Evolutionary conservation across 2,329 filamentous ascomycete genomes (phyloP), one percentile per base, ranked within the genome.

Genomic region (Fusarium sp.): DNA sequence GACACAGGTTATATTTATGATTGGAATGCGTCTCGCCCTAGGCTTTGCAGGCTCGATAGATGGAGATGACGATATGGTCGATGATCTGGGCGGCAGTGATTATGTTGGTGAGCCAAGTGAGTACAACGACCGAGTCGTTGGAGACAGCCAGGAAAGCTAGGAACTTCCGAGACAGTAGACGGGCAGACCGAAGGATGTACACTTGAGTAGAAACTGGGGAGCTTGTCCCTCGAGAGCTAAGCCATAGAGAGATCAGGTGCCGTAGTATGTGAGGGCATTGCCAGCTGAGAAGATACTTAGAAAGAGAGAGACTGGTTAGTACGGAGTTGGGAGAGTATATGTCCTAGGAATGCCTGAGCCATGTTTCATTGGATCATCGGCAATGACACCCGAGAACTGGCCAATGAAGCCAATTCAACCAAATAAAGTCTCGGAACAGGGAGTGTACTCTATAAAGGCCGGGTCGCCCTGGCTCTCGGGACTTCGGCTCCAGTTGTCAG

Each of bases 31-130:
- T 19, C 2, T 19, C 19, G 6, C 42, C 42, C 15, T 48, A 36
- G n/a, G 51, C 51, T n/a, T 44, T 48, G 29, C 42, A 48, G 12
- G 51, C 51, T n/a, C 31, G 36, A n/a, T 53, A 48, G 35, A 47
- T 29, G 4, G 35, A 39, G 15, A 48, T 53, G 35, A 53, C 51
- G 22, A 47, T 47, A 29, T 47, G 51, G 15, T 53, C 51, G 28
- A 53, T 53, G 28, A 48, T 48, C 36, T 47, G 51, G 8, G 42
- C 44, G 13, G 44, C 51, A 0, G 51, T 53, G n/a, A 48, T 53
- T 22, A 53, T 47, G 28, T 53, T 48, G 24, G 44, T 47, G 35
- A 53, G 44, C 51, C 51, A 53, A 8, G 28, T 53, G 1, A 53
- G 44, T 19, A 53, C 51, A n/a, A 53, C 24, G 8, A 22, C 24